Base-by-base conservation (phyloP, 495 filamentous ascomycete species). In the Daldinia vernicosa region DNA sequence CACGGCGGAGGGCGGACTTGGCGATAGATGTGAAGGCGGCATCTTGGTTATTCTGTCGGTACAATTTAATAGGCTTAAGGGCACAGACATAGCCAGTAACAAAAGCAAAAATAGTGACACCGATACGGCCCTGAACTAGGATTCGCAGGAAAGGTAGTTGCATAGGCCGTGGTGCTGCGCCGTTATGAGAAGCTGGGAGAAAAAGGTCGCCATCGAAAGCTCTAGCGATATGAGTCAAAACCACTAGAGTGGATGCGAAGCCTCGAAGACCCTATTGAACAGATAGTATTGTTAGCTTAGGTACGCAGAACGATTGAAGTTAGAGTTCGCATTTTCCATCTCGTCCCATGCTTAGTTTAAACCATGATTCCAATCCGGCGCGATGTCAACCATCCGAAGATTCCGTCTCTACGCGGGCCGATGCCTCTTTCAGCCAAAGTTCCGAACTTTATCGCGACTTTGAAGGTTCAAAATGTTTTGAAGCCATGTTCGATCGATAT, bases 31-130 rank as follows among this genome's bases (percentile, higher is more conserved):
- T 80, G 45, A 89, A 85, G 17, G 87, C 85, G 0, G 75, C 82
- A 32, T 87, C 78, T 30, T 76, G 76, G 56, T 88, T 83, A 33
- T 89, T 88, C 27, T 84, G 82, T 14, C 86, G 85, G 35, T 81
- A 80, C 56, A 87, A 84, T 55, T 89, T 88, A 43, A 91, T 76
- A 1, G 89, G 88, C 75, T 90, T 90, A 43, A 91, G 75, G 6
- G 89, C 87, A 74, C 88, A 90, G 26, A 91, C 89, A 69, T 90
- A 91, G 55, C 89, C 89, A 17, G 89, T 89, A 43, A 91, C 82
- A 65, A 91, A 85, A 55, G 86, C 83, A 80, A 91, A 91, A 59
- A 90, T 87, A 32, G 88, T 85, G 19, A 91, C 88, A 55, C 89
- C 88, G 30, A 90, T 82, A 58, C 86, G 85, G 50, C 88, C 89